Conservation (phyloP, 257 asterid genomes). For the Leptodermis oblonga region DNA sequence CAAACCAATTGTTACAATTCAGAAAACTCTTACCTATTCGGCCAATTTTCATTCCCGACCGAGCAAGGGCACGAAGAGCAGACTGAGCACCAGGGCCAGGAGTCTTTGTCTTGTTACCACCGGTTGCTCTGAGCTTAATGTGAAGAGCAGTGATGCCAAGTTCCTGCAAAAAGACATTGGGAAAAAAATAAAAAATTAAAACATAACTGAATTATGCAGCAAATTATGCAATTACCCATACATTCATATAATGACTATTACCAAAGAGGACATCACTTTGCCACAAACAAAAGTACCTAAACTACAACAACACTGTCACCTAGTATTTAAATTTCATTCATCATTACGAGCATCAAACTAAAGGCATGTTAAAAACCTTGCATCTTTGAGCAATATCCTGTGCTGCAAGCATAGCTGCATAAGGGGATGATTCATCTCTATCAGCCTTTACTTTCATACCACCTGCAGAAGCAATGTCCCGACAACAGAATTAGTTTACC, state of each 20-base stretch:
- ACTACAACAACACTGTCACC: not conserved
- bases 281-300: not conserved
- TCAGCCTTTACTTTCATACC: conserved; percentile 96
- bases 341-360: not conserved
- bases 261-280: not conserved
- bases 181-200: not conserved
- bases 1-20: not conserved
- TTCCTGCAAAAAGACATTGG: conserved; percentile 37
- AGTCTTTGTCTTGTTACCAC: conserved; percentile 91
- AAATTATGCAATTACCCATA: no score
- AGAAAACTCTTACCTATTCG: conserved; percentile 55
- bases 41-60: conserved; percentile 94
- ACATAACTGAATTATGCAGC: not conserved
- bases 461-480: conserved; percentile 34
- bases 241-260: not conserved
- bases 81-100: conserved; percentile 98
- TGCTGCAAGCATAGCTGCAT: conserved; percentile 98
- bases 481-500: not conserved
- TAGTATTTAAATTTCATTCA: not conserved
- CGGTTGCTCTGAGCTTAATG: conserved; percentile 87
- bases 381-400: conserved; percentile 84
- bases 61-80: conserved; percentile 91
- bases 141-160: conserved; percentile 85
- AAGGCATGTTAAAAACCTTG: conserved; percentile 44
- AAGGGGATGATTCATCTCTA: conserved; percentile 93